phyloP scores from a whole-genome alignment of 495 filamentous ascomycete genomes.

The Xylaria curta region DNA sequence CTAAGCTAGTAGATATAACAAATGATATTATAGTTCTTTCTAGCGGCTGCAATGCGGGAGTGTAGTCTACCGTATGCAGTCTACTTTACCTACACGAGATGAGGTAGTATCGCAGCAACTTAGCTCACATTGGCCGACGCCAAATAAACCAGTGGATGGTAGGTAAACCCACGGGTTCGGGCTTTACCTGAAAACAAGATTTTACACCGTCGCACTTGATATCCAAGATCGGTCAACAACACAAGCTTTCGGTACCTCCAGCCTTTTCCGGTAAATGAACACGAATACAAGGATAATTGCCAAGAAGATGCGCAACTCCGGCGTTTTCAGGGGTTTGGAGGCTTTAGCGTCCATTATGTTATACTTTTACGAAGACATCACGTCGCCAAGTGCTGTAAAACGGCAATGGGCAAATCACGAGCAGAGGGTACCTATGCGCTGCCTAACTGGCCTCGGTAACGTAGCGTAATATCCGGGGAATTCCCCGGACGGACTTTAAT shows the following conservation, averaged over 20 bases:
- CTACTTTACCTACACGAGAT: neutral
- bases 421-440: neutral
- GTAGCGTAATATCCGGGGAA: neutral
- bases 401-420: neutral
- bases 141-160: neutral
- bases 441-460: neutral
- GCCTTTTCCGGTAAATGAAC: neutral
- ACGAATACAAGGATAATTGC: neutral
- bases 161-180: neutral
- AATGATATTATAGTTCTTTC: neutral
- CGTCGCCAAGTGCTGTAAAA: neutral
- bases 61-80: neutral
- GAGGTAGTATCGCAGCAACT: neutral
- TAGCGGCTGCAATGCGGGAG: neutral
- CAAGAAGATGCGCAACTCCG: neutral
- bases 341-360: conserved; percentile 4
- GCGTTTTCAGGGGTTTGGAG: neutral
- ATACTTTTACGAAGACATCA: neutral
- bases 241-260: conserved; percentile 10
- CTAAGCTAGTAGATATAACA: neutral
- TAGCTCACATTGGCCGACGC: neutral
- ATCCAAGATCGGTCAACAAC: neutral
- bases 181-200: neutral
- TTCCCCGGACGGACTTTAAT: neutral
- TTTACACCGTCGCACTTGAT: neutral